Evolutionary conservation across 2,329 filamentous ascomycete species (phyloP).

Genomic region (Fusarium oxysporum): DNA sequence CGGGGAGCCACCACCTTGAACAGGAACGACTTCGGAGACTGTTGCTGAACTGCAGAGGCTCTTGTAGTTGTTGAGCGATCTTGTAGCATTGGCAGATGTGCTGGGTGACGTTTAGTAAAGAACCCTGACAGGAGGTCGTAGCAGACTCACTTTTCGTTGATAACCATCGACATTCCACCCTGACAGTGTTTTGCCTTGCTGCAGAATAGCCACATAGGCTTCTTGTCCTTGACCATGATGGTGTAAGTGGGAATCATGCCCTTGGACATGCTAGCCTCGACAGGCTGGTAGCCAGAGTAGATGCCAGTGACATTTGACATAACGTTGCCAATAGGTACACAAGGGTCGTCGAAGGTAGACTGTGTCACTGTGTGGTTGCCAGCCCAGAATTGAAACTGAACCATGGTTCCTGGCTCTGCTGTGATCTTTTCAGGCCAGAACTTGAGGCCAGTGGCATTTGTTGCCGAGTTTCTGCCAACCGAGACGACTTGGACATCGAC

Average conservation of each 20-base stretch:
- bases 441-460: conserved; percentile 62
- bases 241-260: conserved; percentile 75
- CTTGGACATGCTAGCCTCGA: conserved; percentile 61
- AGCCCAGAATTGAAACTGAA: conserved; percentile 74
- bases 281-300: conserved; percentile 76
- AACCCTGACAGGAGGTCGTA: too few species aligned
- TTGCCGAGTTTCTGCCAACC: conserved; percentile 66
- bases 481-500: conserved; percentile 70
- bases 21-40: conserved; percentile 46
- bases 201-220: conserved; percentile 84
- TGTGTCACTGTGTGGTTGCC: conserved; percentile 85
- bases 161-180: conserved; percentile 78
- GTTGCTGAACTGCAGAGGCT: conserved; percentile 48
- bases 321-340: conserved; percentile 68
- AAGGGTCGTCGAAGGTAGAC: conserved; percentile 79
- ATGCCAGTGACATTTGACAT: conserved; percentile 68
- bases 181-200: conserved; percentile 80
- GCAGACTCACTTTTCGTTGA: conserved; percentile 75
- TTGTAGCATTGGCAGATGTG: conserved; percentile 62
- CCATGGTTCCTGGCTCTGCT: conserved; percentile 70
- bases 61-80: conserved; percentile 64
- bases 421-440: conserved; percentile 76
- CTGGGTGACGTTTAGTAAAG: conserved; percentile 42
- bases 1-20: conserved; percentile 33
- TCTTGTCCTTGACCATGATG: conserved; percentile 74